Conservation (phyloP, 768 basidiomycete species). For the Kwoniella europaea region DNA sequence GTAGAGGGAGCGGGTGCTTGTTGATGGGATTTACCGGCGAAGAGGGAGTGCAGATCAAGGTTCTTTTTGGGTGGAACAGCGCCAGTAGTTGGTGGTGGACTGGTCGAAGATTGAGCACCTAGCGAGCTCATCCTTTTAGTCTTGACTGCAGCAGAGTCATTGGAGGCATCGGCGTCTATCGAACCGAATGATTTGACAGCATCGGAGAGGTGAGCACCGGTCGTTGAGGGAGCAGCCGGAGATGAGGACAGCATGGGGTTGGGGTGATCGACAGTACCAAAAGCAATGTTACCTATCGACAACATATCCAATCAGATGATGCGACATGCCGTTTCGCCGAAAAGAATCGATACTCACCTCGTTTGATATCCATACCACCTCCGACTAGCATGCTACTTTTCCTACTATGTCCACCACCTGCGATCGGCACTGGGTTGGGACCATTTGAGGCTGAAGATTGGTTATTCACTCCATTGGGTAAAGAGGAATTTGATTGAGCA, state of each 20-base stretch:
- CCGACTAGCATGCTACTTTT: slow-evolving; percentile 75
- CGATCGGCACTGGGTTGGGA: slow-evolving; percentile 25
- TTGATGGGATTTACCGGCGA: slow-evolving; percentile 46
- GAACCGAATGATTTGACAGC: slow-evolving; percentile 82
- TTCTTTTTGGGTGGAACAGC: slow-evolving; percentile 51
- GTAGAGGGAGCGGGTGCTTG: slow-evolving; percentile 18
- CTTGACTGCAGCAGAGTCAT: slow-evolving; percentile 61
- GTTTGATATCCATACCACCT: slow-evolving; percentile 73
- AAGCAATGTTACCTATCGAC: slow-evolving; percentile 68
- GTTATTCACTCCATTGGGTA: slow-evolving; percentile 25
- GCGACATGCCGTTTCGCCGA: slow-evolving; percentile 17
- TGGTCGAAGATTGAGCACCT: slow-evolving; percentile 29
- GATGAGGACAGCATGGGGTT: slow-evolving; percentile 79
- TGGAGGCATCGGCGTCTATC: slow-evolving; percentile 64
- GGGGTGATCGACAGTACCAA: slow-evolving; percentile 87
- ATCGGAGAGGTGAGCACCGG: slow-evolving; percentile 65
- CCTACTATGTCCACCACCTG: slow-evolving; percentile 66
- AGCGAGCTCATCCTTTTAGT: slow-evolving; percentile 24
- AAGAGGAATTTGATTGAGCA: slow-evolving; percentile 16
- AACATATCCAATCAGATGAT: slow-evolving; percentile 1
- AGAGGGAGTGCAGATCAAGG: slow-evolving; percentile 61
- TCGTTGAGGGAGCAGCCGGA: slow-evolving; percentile 69
- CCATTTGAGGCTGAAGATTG: slow-evolving; percentile 22
- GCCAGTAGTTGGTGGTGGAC: slow-evolving; percentile 30
- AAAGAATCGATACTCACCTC: slow-evolving; percentile 60